These are phyloP conservation scores for Solanum gracilifrons DNA, from an alignment of 257 asterid species.

Conservation along the genomic window DNA sequence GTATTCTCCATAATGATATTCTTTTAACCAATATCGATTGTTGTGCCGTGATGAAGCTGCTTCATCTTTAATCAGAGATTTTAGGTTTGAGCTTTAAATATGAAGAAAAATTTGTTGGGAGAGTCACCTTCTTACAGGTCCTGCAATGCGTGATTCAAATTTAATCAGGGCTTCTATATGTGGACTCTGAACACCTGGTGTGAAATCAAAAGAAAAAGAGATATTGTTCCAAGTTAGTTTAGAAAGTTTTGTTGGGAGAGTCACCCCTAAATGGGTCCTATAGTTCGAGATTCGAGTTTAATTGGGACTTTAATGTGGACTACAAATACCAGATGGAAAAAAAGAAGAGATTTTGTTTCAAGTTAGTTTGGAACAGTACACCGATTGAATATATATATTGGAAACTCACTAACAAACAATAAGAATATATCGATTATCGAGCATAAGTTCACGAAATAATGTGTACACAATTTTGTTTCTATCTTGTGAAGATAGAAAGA, in stretches of 20 bases:
- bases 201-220: not conserved
- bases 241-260: too few relatives aligned
- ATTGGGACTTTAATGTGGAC: not conserved
- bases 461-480: too few relatives aligned
- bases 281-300: not conserved
- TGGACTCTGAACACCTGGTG: not conserved
- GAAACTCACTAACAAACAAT: too few relatives aligned
- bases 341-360: not conserved
- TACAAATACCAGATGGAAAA: too few relatives aligned
- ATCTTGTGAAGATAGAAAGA: too few relatives aligned
- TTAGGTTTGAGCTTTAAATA: not conserved
- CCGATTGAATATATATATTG: not conserved
- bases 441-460: too few relatives aligned
- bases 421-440: too few relatives aligned
- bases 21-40: not conserved
- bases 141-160: too few relatives aligned
- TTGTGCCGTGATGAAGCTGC: accelerated
- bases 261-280: not conserved
- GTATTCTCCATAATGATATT: not conserved
- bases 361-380: not conserved
- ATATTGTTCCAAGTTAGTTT: not conserved
- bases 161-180: not conserved
- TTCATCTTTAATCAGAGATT: too few relatives aligned
- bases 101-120: too few relatives aligned
- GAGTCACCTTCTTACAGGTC: not conserved